These are phyloP conservation scores for Arthrobotrys musiformis DNA, from an alignment of 2,329 filamentous ascomycete species.

Conservation along the genomic window DNA sequence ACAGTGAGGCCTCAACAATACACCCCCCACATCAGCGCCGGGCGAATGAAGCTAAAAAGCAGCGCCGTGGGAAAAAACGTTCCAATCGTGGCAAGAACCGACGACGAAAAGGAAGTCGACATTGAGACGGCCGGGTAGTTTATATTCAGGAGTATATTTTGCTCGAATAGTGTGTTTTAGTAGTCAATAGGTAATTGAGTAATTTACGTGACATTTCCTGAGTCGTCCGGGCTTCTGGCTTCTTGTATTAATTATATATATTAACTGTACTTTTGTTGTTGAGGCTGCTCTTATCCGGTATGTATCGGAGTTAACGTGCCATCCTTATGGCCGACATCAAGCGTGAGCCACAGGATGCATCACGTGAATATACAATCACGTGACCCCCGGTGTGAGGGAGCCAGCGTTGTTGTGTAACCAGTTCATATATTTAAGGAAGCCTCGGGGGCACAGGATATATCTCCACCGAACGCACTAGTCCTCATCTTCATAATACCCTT, in stretches of 20 bases:
- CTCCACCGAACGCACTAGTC: neutral
- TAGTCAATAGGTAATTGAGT: neutral
- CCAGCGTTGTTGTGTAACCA: neutral
- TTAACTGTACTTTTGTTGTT: neutral
- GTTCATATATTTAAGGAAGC: neutral
- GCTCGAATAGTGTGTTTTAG: too few relatives aligned
- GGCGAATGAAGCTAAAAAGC: too few relatives aligned
- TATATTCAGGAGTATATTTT: too few relatives aligned
- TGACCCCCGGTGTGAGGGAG: neutral
- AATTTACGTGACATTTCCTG: neutral
- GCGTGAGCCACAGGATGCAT: neutral
- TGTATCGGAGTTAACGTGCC: neutral
- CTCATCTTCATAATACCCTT: neutral
- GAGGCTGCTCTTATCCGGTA: neutral
- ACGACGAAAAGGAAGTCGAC: too few relatives aligned
- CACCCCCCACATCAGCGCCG: too few relatives aligned
- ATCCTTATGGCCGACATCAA: neutral
- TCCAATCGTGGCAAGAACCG: too few relatives aligned
- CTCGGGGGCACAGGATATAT: neutral
- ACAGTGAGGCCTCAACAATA: slow-evolving; percentile 22
- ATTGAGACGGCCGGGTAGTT: too few relatives aligned
- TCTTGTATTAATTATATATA: too few relatives aligned
- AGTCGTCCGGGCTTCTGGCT: too few relatives aligned
- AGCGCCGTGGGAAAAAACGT: too few relatives aligned
- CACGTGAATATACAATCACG: neutral